Evolutionary conservation across 2,329 filamentous ascomycete species (phyloP), one percentile per base, ranked within the genome.

Genomic region (Dactylellina leptospora): DNA sequence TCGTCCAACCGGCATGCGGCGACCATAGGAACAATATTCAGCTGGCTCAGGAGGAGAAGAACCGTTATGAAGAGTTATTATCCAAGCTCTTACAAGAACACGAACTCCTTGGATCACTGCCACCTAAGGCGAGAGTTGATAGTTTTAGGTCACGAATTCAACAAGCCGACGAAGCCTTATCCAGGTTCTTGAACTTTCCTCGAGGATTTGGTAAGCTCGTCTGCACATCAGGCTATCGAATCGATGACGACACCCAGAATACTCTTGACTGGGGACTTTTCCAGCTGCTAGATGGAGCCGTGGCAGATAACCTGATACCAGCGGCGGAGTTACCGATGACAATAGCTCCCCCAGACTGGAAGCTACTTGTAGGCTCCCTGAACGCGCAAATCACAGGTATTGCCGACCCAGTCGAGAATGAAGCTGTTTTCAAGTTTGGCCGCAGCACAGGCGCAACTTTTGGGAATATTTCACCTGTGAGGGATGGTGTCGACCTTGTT

Each of bases 231-330:
- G 60, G 60, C 5, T 64, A 55, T 56, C 27, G 28, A 16, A 28
- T 64, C 22, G 50, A 64, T 4, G 25, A 25, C 3, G 20, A 20
- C 8, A 47, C 48, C 20, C 36, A 28, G 16, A n/a, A 50, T 27
- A 55, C 22, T 13, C 28, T 64, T 2, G 60, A 64, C 22, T 64
- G 60, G 48, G 60, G 60, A 3, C 11, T 64, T 22, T 64, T 64
- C 20, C 25, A 28, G 16, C 22, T 64, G 18, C 25, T 16, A 28
- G 51, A 56, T 16, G 51, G 36, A 23, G 9, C 51, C 33, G 10
- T 42, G 33, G 51, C 33, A n/a, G 10, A 16, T 9, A 56, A 56
- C 11, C 42, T 6, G 9, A 5, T 56, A 27, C 33, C 51, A 16
- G 25, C 9, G 5, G 33, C 10, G 3, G 18, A 18, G 20, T 40